Evolutionary conservation across 805 yeast genomes (phyloP), one percentile per base, ranked within the genome.

Genomic region (Candida chilensis): DNA sequence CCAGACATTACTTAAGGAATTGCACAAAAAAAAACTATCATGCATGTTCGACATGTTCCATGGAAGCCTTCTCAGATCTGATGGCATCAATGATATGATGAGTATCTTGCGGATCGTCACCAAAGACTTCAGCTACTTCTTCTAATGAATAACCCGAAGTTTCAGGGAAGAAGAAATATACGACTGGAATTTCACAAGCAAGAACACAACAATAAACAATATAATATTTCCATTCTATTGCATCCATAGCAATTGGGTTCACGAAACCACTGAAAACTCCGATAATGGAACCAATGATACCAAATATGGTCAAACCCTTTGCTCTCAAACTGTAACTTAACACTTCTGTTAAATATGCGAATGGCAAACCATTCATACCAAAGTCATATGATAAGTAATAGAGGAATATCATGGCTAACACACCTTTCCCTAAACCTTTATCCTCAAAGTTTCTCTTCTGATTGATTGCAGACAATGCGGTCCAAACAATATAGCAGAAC

Each of bases 141-240:
- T 64, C 71, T 45, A 64, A 53, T 13, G 64, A 52, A 38, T 46
- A 48, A 8, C 67, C 68, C n/a, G 53, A 43, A 7, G 70, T 64
- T 39, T 64, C 70, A 13, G 61, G 63, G 47, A 46, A 61, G 35
- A 50, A 39, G 38, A 60, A 47, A 37, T 47, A 48, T 20, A 52
- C 49, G 17, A 53, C 35, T 7, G 43, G 37, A 28, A 55, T 39
- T 30, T 54, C 54, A 13, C 49, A 47, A 3, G 48, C 51, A 29
- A 54, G 35, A 16, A 48, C 32, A 39, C 54, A 48, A 30, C 57
- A 52, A 42, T 41, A 55, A 4, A 64, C 66, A 37, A 64, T 58
- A 42, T 64, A 64, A 50, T 61, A 64, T 40, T 58, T 61, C 64
- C 66, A 62, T 19, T 44, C 42, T 27, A 64, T 54, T 13, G 56